Percentiles rank a stretch among this genome's conserved stretches.
phyloP scores from a whole-genome alignment of 2,329 filamentous ascomycete species.

The Tolypocladium endophyticum region DNA sequence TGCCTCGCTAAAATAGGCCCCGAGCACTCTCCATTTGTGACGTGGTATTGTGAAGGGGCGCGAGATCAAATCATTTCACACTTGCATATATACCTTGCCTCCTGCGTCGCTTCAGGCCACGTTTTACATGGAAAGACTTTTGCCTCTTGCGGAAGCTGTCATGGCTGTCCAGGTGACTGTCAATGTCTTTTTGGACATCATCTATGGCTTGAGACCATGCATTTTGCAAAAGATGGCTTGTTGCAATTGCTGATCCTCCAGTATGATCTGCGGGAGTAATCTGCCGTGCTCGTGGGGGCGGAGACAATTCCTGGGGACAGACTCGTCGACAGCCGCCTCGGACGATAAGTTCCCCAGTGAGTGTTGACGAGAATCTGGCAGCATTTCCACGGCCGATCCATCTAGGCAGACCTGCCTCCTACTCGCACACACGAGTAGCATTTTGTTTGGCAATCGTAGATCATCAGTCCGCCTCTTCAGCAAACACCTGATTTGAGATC shows the following conservation, averaged over 20 bases:
- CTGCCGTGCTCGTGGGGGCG: not conserved
- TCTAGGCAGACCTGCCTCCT: too few relatives aligned
- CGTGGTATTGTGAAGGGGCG: not conserved
- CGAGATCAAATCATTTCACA: not conserved
- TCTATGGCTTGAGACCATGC: not conserved
- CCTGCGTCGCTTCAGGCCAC: not conserved
- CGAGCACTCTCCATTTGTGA: not conserved
- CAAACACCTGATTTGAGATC: too few relatives aligned
- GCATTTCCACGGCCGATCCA: not conserved
- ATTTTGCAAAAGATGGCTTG: not conserved
- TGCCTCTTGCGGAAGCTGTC: too few relatives aligned
- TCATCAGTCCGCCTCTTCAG: too few relatives aligned
- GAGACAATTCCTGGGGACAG: not conserved
- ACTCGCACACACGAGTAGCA: not conserved
- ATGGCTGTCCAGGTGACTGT: not conserved
- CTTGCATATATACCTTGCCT: too few relatives aligned
- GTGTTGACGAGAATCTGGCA: not conserved
- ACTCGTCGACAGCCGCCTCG: not conserved
- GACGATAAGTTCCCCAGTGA: not conserved
- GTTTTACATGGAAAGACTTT: too few relatives aligned
- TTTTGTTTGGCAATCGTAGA: too few relatives aligned
- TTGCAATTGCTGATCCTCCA: not conserved
- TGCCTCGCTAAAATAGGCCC: not conserved
- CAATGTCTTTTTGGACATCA: not conserved
- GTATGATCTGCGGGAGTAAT: not conserved